Evolutionary conservation across 768 basidiomycete genomes (phyloP), one percentile per base, ranked within the genome.

Genomic region (Amanita muscaria): DNA sequence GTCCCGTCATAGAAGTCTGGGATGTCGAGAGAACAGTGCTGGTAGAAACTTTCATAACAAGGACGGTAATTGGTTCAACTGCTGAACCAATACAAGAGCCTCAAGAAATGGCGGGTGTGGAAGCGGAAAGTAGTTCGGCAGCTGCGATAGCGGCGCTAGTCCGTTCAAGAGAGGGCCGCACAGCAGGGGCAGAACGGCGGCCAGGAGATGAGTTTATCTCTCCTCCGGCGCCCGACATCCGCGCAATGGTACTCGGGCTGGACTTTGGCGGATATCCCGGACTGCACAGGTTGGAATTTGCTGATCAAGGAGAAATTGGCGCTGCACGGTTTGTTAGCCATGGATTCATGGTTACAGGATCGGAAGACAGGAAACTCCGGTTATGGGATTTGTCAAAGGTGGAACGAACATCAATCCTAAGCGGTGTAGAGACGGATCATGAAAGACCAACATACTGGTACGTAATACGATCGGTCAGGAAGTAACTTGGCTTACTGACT

Each of bases 271-370:
- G 84, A 0, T 75, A 80, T 56, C 69, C 73, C 4, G 66, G 67
- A 7, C 53, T 72, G 31, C 72, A 79, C 49, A 62, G 73, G 43
- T 68, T 72, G 1, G 78, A 78, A 31, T 68, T 73, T 43, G 69
- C 64, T 31, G 72, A 72, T 32, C 49, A 70, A 29, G 59, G 56
- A 21, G 61, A 52, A 22, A 75, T 74, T 36, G 54, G 65, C 18
- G 61, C 59, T 27, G 55, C 59, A 10, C 65, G 71, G 16, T 64
- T 67, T 24, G 50, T 56, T 19, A 64, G 64, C 18, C 68, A 75
- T 25, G 89, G 87, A 0, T 97, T 81, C 59, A 70, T 94, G 61
- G 64, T 97, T 22, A 90, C 77, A 18, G 94, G 89, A 1, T 94
- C 92, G 0, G 88, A 93, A 53, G 96, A 99, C 62, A 74, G 83